phyloP scores from a whole-genome alignment of 768 basidiomycete species.

The Boletus rubropictus region DNA sequence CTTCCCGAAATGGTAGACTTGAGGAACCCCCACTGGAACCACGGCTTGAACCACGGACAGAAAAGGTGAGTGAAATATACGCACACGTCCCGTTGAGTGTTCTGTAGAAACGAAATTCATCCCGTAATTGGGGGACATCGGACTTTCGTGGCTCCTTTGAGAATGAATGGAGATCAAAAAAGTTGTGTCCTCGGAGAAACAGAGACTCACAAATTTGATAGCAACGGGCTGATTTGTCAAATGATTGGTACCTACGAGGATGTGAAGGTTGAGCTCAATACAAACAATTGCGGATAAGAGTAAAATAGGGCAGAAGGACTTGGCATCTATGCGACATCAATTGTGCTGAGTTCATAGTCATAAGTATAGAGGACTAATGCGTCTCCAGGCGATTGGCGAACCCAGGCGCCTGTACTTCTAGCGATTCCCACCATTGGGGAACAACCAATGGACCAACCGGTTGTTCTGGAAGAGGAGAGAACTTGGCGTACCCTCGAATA shows the following conservation, averaged over 20 bases:
- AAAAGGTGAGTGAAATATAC: slow-evolving; percentile 28
- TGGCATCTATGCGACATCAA: slow-evolving; percentile 5
- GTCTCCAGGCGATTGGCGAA: slow-evolving; percentile 2
- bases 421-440: slow-evolving; percentile 3
- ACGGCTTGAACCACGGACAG: slow-evolving; percentile 11
- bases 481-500: slow-evolving; percentile 75
- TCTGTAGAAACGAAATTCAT: slow-evolving; percentile 96
- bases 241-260: slow-evolving; percentile 68
- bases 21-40: slow-evolving; percentile 82
- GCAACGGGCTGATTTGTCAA: slow-evolving; percentile 84
- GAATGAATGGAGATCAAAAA: slow-evolving; percentile 14
- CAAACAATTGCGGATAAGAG: slow-evolving; percentile 1
- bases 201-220: slow-evolving; percentile 84
- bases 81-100: slow-evolving; percentile 84
- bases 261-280: slow-evolving; percentile 10
- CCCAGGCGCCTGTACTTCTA: slow-evolving; percentile 11
- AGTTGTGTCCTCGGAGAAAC: slow-evolving; percentile 5
- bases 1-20: slow-evolving; percentile 98
- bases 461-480: slow-evolving; percentile 2
- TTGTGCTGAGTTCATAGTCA: neutral
- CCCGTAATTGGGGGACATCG: slow-evolving; percentile 93
- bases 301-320: neutral
- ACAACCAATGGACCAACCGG: neutral
- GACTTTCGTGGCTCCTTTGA: slow-evolving; percentile 88
- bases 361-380: slow-evolving; percentile 5